Conservation (phyloP, 768 basidiomycete genomes). For the Mycena venus region DNA sequence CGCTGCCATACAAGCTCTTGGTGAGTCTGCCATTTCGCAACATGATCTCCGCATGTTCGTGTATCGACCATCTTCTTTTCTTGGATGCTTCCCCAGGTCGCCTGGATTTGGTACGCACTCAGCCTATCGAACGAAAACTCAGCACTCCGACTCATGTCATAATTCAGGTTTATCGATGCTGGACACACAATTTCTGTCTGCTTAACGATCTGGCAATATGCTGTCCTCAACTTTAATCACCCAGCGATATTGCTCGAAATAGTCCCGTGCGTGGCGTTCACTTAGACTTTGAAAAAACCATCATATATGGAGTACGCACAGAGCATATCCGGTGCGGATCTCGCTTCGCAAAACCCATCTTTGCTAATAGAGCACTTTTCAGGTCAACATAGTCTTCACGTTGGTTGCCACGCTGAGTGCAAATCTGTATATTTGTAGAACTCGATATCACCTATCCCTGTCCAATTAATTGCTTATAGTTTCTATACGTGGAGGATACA, state of each 20-base stretch:
- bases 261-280: too few relatives aligned
- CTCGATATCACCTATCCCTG: too few relatives aligned
- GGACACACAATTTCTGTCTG: constrained; percentile 54
- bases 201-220: constrained; percentile 54
- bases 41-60: too few relatives aligned
- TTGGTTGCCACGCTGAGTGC: constrained; percentile 18
- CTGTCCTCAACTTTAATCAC: constrained; percentile 50
- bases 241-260: background rate
- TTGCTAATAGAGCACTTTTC: too few relatives aligned
- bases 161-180: constrained; percentile 54
- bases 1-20: constrained; percentile 10
- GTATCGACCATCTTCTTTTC: too few relatives aligned
- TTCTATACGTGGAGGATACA: constrained; percentile 44
- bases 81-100: background rate
- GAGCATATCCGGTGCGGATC: too few relatives aligned
- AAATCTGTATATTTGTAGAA: constrained; percentile 27
- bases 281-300: background rate
- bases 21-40: background rate
- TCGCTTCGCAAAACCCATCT: too few relatives aligned
- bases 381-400: too few relatives aligned
- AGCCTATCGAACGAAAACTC: too few relatives aligned
- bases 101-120: constrained; percentile 15
- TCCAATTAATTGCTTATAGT: background rate
- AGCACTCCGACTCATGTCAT: too few relatives aligned
- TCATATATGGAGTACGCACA: background rate